Conservation (phyloP, 2,329 filamentous ascomycete species). For the Daldinia eschscholtzii region DNA sequence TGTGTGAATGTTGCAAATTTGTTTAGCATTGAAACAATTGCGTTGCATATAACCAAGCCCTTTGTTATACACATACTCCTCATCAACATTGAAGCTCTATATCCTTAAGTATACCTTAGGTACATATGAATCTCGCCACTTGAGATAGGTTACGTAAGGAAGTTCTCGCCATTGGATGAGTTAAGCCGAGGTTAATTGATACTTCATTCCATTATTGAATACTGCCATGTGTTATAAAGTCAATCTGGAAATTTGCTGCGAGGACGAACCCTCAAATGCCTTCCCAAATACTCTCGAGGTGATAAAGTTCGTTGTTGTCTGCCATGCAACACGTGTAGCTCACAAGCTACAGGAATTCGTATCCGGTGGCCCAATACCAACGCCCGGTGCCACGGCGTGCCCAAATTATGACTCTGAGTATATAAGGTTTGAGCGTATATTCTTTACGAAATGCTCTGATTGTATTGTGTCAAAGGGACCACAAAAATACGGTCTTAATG, state of each 20-base stretch:
- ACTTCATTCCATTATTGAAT: neutral
- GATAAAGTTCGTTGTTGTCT: constrained; percentile 9
- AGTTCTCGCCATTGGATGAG: neutral
- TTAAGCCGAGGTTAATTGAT: neutral
- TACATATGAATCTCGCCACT: neutral
- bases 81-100: neutral
- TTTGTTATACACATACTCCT: neutral
- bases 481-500: neutral
- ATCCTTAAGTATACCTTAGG: neutral
- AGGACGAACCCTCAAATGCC: neutral
- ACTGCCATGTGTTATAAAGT: neutral
- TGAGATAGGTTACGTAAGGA: neutral
- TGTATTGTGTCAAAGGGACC: constrained; percentile 9
- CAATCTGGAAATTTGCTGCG: constrained; percentile 32
- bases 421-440: constrained; percentile 30
- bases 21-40: neutral
- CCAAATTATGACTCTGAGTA: neutral
- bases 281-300: constrained; percentile 14
- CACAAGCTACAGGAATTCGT: neutral
- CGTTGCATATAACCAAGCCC: neutral
- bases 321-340: neutral
- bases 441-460: constrained; percentile 18
- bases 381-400: neutral
- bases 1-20: neutral
- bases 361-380: neutral